A percentile compares a stretch with the other conserved stretches of the same genome.
Conservation (phyloP, 148 eudicot species). For the Chenopodium quinoa region DNA sequence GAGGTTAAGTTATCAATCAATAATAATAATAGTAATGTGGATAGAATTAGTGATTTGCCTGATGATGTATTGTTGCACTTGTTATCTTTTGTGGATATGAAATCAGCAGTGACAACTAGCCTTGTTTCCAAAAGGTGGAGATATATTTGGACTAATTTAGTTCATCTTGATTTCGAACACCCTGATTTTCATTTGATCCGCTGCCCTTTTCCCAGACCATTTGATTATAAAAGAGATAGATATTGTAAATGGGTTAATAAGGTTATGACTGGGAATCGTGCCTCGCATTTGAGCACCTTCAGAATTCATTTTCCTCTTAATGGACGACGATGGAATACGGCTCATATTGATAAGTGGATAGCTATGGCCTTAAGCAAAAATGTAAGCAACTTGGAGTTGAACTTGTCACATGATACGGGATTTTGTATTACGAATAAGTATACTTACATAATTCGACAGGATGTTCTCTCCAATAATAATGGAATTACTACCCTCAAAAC, state of each 20-base stretch:
- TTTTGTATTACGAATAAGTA: too few species aligned
- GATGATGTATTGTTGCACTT: background rate
- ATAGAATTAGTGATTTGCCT: background rate
- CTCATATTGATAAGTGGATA: background rate
- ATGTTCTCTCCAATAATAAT: background rate
- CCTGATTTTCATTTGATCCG: background rate
- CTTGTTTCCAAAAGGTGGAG: conserved; percentile 13
- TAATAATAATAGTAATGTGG: background rate
- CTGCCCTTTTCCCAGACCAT: too few species aligned
- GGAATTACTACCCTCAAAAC: background rate
- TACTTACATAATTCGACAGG: background rate
- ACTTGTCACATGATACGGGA: background rate
- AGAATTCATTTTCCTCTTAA: background rate
- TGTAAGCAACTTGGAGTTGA: conserved; percentile 3
- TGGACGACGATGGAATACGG: too few species aligned
- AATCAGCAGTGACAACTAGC: background rate
- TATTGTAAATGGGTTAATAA: conserved; percentile 4
- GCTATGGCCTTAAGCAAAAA: background rate
- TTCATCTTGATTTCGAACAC: background rate
- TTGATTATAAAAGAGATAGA: background rate
- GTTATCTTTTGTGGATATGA: background rate
- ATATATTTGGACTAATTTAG: background rate
- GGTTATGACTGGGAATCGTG: background rate
- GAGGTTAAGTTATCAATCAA: too few species aligned
- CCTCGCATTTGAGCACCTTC: background rate